phyloP scores from a whole-genome alignment of 495 filamentous ascomycete species.

The Aspergillus haitiensis region DNA sequence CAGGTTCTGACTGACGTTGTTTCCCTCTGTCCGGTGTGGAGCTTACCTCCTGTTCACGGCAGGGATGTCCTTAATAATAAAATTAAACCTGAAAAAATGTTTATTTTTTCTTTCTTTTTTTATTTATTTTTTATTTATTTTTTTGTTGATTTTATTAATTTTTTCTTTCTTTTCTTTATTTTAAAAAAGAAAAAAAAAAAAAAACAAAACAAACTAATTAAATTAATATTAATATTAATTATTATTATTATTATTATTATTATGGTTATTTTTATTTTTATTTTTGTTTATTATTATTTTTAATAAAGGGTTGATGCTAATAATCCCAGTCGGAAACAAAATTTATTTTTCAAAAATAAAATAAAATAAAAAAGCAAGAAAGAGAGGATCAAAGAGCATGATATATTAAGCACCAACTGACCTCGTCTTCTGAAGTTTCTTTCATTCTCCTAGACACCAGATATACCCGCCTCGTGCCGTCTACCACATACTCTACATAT shows the following conservation, averaged over 20 bases:
- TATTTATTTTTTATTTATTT: constrained; percentile 13
- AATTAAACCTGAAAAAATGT: constrained; percentile 8
- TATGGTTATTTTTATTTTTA: not conserved
- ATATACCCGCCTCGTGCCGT: constrained; percentile 8
- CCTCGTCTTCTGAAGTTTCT: constrained; percentile 19
- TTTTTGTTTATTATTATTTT: not conserved
- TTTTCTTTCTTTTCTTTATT: constrained; percentile 13
- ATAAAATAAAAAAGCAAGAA: constrained; percentile 9
- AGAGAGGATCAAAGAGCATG: constrained; percentile 8
- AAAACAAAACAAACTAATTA: too few species aligned
- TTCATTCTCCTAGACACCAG: constrained; percentile 11
- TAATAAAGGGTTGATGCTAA: constrained; percentile 3
- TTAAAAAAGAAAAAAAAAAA: constrained; percentile 5
- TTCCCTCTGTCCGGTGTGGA: constrained; percentile 28
- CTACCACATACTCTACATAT: constrained; percentile 6
- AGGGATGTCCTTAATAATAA: constrained; percentile 26
- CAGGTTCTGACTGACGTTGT: constrained; percentile 31
- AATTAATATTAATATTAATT: too few species aligned
- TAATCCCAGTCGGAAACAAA: constrained; percentile 1
- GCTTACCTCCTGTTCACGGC: constrained; percentile 40
- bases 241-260: not conserved
- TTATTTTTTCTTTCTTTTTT: constrained; percentile 17
- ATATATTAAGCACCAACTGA: constrained; percentile 21
- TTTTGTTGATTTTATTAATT: constrained; percentile 12
- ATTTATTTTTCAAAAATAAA: constrained; percentile 11